These are phyloP conservation scores for Meredithiella fracta DNA, from an alignment of 2,329 filamentous ascomycete genomes.

Conservation along the genomic window DNA sequence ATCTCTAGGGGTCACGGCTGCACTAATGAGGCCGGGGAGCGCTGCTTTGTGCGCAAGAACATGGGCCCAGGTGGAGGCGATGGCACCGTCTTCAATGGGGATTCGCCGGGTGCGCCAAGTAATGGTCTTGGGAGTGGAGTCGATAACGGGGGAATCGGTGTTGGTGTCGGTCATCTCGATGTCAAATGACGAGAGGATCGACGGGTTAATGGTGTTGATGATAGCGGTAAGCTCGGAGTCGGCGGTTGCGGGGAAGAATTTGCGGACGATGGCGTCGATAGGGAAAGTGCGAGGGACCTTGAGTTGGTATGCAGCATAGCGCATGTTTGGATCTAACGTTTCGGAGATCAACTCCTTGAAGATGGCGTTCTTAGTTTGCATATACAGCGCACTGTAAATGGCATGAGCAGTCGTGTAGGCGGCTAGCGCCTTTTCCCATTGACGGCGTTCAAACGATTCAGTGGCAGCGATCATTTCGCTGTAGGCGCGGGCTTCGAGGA, in stretches of 20 bases:
- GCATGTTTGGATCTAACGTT: constrained; percentile 81
- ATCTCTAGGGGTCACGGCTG: constrained; percentile 39
- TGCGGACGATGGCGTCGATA: constrained; percentile 60
- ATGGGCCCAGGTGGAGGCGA: constrained; percentile 65
- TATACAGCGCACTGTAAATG: constrained; percentile 63
- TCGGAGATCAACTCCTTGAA: constrained; percentile 75
- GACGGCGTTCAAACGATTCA: constrained; percentile 70
- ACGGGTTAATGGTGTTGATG: constrained; percentile 54
- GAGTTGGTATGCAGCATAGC: constrained; percentile 85
- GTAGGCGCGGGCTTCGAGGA: constrained; percentile 79
- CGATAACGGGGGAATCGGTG: constrained; percentile 28
- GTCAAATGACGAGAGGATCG: constrained; percentile 40
- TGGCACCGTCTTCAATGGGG: constrained; percentile 80
- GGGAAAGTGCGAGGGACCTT: constrained; percentile 74
- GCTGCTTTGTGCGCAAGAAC: constrained; percentile 29
- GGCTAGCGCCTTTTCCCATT: constrained; percentile 63
- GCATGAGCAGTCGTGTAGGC: constrained; percentile 63
- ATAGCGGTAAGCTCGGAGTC: constrained; percentile 45
- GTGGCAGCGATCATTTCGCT: constrained; percentile 59
- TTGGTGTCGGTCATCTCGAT: constrained; percentile 17
- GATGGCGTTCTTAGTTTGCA: constrained; percentile 47
- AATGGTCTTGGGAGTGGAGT: constrained; percentile 53
- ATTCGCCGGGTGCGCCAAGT: constrained; percentile 77
- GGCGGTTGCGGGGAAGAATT: constrained; percentile 51
- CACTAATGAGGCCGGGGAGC: constrained; percentile 25